Conservation (phyloP, 192 early-diverging fungal genomes). For the Backusella mclennaniae region DNA sequence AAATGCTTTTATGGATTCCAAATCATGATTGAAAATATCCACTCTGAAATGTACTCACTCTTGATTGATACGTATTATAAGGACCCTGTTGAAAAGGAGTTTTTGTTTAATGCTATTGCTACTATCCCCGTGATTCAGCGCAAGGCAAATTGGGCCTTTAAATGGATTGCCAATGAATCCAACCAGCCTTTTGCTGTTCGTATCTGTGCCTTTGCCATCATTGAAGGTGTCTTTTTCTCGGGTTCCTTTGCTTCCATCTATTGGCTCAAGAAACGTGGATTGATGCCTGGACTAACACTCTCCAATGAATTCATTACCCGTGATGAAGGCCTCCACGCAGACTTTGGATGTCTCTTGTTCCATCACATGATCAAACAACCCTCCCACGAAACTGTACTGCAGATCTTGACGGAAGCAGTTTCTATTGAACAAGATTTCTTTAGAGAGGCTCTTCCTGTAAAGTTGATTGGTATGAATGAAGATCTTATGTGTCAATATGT, state of each 20-base stretch:
- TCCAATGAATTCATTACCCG: constrained; percentile 97
- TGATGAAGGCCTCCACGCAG: constrained; percentile 94
- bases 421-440: constrained; percentile 91
- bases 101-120: constrained; percentile 89
- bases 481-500: constrained; percentile 93
- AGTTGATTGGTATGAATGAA: constrained; percentile 94
- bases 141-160: constrained; percentile 95
- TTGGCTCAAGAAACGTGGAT: constrained; percentile 98
- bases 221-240: constrained; percentile 97
- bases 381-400: constrained; percentile 51
- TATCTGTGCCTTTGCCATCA: constrained; percentile 91
- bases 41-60: constrained; percentile 95
- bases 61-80: constrained; percentile 92
- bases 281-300: constrained; percentile 96
- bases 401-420: constrained; percentile 85
- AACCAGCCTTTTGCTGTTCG: constrained; percentile 82
- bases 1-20: constrained; percentile 94
- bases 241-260: constrained; percentile 97
- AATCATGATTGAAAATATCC: constrained; percentile 97
- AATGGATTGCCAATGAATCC: constrained; percentile 75
- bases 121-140: constrained; percentile 90
- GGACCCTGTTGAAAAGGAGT: constrained; percentile 73
- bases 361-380: constrained; percentile 76
- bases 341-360: constrained; percentile 95
- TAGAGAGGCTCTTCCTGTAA: constrained; percentile 83